A percentile compares a stretch with the other conserved stretches of the same genome.
phyloP scores from a whole-genome alignment of 805 yeast species.

The Sporopachydermia lactativora region DNA sequence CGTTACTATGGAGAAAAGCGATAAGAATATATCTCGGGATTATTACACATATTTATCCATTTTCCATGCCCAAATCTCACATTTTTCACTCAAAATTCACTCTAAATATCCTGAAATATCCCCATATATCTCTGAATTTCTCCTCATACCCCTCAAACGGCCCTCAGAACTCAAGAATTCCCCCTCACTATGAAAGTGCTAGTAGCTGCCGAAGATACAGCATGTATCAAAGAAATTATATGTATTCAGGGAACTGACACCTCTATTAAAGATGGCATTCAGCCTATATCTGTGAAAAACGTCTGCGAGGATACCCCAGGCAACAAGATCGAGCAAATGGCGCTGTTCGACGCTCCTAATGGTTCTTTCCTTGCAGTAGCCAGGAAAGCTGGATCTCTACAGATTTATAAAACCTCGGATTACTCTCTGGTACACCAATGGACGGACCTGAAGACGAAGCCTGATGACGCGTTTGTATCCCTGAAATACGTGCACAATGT shows the following conservation, averaged over 20 bases:
- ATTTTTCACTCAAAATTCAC: too few relatives aligned
- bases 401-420: neutral
- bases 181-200: conserved; percentile 30
- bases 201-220: conserved; percentile 38
- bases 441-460: neutral
- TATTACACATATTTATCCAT: too few relatives aligned
- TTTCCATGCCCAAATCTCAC: too few relatives aligned
- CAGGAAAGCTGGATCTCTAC: conserved; percentile 30
- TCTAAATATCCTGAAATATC: too few relatives aligned
- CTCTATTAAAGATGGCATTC: conserved; percentile 48
- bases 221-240: conserved; percentile 38
- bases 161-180: too few relatives aligned
- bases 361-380: conserved; percentile 27
- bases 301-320: conserved; percentile 25
- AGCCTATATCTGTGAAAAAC: conserved; percentile 42
- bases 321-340: conserved; percentile 24
- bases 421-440: neutral
- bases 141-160: too few relatives aligned
- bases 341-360: conserved; percentile 20
- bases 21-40: too few relatives aligned
- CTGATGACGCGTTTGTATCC: conserved; percentile 3
- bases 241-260: conserved; percentile 69
- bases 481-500: conserved; percentile 23
- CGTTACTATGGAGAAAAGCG: too few relatives aligned
- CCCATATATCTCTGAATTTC: too few relatives aligned